Conservation (phyloP, 2,329 filamentous ascomycete genomes). For the Lasiodiplodia theobromae region DNA sequence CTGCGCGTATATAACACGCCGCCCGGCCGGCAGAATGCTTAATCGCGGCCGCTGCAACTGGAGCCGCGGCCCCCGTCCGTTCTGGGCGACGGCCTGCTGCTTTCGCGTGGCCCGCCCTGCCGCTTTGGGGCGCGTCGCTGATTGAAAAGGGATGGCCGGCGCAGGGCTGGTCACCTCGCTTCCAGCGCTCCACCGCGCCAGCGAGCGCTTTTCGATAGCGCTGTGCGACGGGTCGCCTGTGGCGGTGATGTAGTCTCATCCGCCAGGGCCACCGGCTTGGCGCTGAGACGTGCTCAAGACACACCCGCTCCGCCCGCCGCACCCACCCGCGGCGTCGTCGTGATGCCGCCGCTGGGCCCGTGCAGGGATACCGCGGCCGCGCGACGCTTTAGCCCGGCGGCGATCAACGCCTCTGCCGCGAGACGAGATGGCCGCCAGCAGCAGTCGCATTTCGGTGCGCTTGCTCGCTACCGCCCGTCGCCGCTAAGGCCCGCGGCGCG, state of each 20-base stretch:
- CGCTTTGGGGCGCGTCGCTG: constrained; percentile 19
- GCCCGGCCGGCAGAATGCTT: constrained; percentile 17
- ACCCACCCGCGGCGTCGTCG: neutral
- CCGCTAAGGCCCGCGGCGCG: constrained; percentile 13
- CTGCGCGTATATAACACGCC: constrained; percentile 12
- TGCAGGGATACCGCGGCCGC: constrained; percentile 21
- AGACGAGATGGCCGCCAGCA: constrained; percentile 24
- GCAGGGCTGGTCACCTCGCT: constrained; percentile 28
- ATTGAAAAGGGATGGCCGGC: constrained; percentile 24
- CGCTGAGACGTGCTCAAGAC: constrained; percentile 9
- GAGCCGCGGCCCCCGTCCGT: constrained; percentile 14
- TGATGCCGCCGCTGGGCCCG: neutral
- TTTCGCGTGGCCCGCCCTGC: constrained; percentile 26
- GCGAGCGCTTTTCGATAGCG: constrained; percentile 29
- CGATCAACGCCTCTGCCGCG: constrained; percentile 30
- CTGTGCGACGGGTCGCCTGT: constrained; percentile 28
- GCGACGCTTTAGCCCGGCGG: constrained; percentile 24
- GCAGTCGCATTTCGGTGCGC: constrained; percentile 20
- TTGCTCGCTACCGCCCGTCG: neutral
- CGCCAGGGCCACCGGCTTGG: constrained; percentile 21
- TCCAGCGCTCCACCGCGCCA: constrained; percentile 24
- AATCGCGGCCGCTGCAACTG: constrained; percentile 18
- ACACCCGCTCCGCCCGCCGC: constrained; percentile 3
- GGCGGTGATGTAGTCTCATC: constrained; percentile 29
- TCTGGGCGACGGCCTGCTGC: constrained; percentile 26